Evolutionary conservation across 495 filamentous ascomycete species (phyloP), one percentile per base, ranked within the genome.

Genomic region (Talaromyces ruber): DNA sequence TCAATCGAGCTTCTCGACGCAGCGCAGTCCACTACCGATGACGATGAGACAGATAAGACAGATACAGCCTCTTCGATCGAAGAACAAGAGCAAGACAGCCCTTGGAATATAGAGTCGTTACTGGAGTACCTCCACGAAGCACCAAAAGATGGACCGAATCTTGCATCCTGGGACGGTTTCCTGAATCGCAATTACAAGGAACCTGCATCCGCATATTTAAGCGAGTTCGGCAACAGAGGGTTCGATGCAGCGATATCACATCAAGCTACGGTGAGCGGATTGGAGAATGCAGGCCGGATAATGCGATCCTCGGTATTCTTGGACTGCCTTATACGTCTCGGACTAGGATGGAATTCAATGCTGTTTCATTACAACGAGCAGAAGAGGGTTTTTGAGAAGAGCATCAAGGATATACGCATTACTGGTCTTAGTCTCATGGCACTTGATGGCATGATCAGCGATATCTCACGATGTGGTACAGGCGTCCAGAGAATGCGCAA

Each of bases 301-400:
- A 70, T 71, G n/a, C 71, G 67, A 30, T 65, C 78, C 18, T 74
- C 79, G 47, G 63, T 80, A 2, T 86, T 90, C 64, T 69, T 87
- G 34, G 69, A 82, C 53, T 87, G 85, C 24, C 72, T 97, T 21
- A 71, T 90, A 37, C 82, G 84, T 56, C 80, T 97, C 9, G 89
- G 87, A 0, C 78, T 97, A 2, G 94, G 94, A 5, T 83, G 91
- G 73, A 87, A 85, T 56, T 97, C 93, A 0, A 71, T 88, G 9
- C 82, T 97, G 54, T 97, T 95, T 71, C 70, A 70, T 1, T 96
- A 86, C 77, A 79, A 91, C 60, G 67, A 79, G 29, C 68, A 75
- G 25, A 82, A 78, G 30, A 72, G 72, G 58, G 71, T 72, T 7
- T 96, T 97, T 66, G 71, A 73, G 37, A 85, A 81, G 34, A 74